phyloP scores from a whole-genome alignment of 2,329 filamentous ascomycete genomes.

The Diaporthe caulivora region DNA sequence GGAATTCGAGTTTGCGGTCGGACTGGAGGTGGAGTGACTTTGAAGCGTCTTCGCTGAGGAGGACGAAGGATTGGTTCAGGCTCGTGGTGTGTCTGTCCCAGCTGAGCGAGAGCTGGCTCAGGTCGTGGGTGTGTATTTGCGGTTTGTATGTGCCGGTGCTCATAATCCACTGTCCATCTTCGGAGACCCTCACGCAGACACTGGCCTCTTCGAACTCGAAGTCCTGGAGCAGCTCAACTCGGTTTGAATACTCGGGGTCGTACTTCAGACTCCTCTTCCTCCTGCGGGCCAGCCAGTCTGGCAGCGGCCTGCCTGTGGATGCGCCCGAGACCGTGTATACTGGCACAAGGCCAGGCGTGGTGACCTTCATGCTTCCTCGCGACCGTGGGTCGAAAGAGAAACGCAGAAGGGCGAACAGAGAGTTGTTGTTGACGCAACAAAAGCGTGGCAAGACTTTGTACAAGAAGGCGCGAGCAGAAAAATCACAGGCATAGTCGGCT shows the following conservation, averaged over 20 bases:
- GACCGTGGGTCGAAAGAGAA: not conserved
- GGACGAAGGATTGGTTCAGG: conserved; percentile 89
- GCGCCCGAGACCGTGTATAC: conserved; percentile 97
- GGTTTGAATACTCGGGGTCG: conserved; percentile 91
- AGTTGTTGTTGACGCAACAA: not conserved
- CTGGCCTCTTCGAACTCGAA: conserved; percentile 98
- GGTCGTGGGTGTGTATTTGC: conserved; percentile 95
- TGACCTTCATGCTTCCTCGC: conserved; percentile 76
- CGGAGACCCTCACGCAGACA: conserved; percentile 87
- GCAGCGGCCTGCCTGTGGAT: conserved; percentile 86
- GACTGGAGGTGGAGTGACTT: conserved; percentile 95
- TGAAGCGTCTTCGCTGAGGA: conserved; percentile 91
- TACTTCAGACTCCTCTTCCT: conserved; percentile 93
- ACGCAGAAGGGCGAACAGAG: not conserved
- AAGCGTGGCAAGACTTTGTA: conserved; percentile 23
- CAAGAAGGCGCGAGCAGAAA: not conserved
- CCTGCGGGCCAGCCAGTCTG: conserved; percentile 93
- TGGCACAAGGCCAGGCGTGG: conserved; percentile 82
- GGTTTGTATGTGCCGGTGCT: conserved; percentile 82
- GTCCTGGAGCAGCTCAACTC: conserved; percentile 94
- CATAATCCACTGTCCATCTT: conserved; percentile 98
- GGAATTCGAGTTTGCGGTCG: conserved; percentile 92
- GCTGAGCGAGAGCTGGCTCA: conserved; percentile 93
- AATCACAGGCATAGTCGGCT: not conserved
- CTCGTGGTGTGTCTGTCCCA: conserved; percentile 92